These are phyloP conservation scores for Solanum tacnaense DNA, from an alignment of 257 asterid genomes.

Conservation along the genomic window DNA sequence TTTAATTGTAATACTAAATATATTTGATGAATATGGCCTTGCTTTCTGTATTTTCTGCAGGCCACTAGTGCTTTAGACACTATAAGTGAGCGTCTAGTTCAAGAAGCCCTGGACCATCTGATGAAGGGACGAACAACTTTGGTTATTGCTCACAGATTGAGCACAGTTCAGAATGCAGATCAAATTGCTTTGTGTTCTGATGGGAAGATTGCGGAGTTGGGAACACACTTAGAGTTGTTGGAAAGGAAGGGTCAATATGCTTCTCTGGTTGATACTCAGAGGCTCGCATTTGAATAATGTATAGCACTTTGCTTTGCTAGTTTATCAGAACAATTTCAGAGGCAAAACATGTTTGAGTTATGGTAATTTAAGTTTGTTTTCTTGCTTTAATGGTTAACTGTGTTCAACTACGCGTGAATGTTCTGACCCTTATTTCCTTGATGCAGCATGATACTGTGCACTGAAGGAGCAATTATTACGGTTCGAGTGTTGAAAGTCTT, in stretches of 20 bases:
- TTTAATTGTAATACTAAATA: background rate
- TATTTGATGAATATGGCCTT: background rate
- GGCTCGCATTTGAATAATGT: conserved; percentile 81
- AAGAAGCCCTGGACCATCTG: conserved; percentile 74
- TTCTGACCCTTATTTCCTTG: background rate
- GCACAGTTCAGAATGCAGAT: conserved; percentile 88
- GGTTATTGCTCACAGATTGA: conserved; percentile 94
- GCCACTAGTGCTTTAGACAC: conserved; percentile 97
- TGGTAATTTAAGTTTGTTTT: background rate
- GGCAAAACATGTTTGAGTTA: background rate
- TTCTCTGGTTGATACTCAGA: conserved; percentile 74
- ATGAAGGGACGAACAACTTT: conserved; percentile 95
- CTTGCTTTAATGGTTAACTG: background rate
- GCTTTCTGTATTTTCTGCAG: conserved; percentile 24
- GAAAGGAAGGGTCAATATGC: conserved; percentile 70
- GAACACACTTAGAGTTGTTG: conserved; percentile 74
- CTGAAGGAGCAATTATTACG: background rate
- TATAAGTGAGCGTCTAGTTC: conserved; percentile 83
- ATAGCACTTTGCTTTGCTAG: background rate
- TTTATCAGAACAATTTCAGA: background rate
- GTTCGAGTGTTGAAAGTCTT: background rate
- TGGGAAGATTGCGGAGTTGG: conserved; percentile 78
- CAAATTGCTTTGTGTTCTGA: conserved; percentile 76
- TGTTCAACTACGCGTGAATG: background rate
- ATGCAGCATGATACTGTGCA: background rate